Percentiles rank a stretch among this genome's conserved stretches.
phyloP scores from a whole-genome alignment of 306 rosid genomes.

The Vigna angularis region DNA sequence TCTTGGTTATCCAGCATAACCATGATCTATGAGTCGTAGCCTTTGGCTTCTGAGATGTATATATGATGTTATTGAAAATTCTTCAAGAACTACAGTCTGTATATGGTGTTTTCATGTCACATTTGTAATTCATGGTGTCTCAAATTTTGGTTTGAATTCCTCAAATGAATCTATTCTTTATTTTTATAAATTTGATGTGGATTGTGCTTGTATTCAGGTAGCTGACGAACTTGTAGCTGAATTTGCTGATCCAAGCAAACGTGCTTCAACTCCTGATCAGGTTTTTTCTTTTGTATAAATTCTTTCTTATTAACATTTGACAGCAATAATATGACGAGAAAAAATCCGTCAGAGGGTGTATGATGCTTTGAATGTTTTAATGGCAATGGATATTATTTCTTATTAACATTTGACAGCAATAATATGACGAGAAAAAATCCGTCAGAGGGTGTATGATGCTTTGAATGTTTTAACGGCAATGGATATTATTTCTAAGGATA shows the following conservation, averaged over 20 bases:
- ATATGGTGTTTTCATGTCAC: neutral
- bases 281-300: slow-evolving; percentile 49
- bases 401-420: too few species aligned
- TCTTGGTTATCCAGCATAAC: slow-evolving; percentile 18
- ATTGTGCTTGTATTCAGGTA: slow-evolving; percentile 63
- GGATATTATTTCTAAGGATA: slow-evolving; percentile 93
- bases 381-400: too few species aligned
- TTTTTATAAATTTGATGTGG: slow-evolving; percentile 26
- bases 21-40: neutral
- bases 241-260: slow-evolving; percentile 78
- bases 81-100: slow-evolving; percentile 13
- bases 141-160: slow-evolving; percentile 12
- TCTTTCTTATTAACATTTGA: slow-evolving; percentile 42
- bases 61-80: slow-evolving; percentile 9
- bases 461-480: slow-evolving; percentile 98
- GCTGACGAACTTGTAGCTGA: slow-evolving; percentile 99
- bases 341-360: too few species aligned
- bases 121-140: slow-evolving; percentile 12
- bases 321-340: slow-evolving; percentile 99
- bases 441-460: slow-evolving; percentile 97
- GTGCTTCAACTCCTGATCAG: slow-evolving; percentile 87
- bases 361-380: too few species aligned
- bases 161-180: neutral
- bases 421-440: slow-evolving; percentile 59
- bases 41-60: slow-evolving; percentile 17